Evolutionary conservation across 2,329 filamentous ascomycete genomes (phyloP).

Genomic region (Zarea fungicola): DNA sequence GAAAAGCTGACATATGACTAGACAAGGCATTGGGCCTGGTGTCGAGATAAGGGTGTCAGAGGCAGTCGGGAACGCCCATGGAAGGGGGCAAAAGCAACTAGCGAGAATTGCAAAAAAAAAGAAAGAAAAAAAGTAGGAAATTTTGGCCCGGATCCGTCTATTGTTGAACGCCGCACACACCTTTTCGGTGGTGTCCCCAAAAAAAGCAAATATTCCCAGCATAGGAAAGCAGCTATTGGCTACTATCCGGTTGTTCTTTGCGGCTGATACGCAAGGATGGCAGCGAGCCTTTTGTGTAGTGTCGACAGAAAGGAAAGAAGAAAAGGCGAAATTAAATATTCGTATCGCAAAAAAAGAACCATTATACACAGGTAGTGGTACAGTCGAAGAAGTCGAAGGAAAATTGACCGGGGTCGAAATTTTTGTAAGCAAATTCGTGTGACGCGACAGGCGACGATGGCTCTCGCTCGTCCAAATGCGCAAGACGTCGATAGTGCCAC

Average conservation of each 20-base stretch:
- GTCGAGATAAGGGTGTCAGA: conserved; percentile 8
- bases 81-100: conserved; percentile 10
- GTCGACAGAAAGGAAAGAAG: conserved; percentile 25
- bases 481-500: background rate
- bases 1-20: conserved; percentile 16
- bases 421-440: conserved; percentile 10
- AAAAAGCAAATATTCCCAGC: conserved; percentile 10
- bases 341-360: conserved; percentile 23
- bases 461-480: background rate
- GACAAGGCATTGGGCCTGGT: conserved; percentile 9
- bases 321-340: conserved; percentile 28
- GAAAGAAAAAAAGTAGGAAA: conserved; percentile 3
- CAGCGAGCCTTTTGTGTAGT: conserved; percentile 32
- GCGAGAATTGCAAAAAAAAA: conserved; percentile 8
- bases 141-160: conserved; percentile 10
- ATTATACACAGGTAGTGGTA: conserved; percentile 22
- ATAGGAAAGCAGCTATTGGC: conserved; percentile 1
- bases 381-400: conserved; percentile 15
- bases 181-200: conserved; percentile 11
- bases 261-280: conserved; percentile 35
- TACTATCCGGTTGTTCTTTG: conserved; percentile 17
- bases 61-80: background rate
- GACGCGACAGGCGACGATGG: conserved; percentile 4
- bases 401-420: conserved; percentile 17
- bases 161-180: conserved; percentile 13